Percentiles rank a stretch among this genome's conserved stretches.
Evolutionary conservation across 2,329 filamentous ascomycete genomes (phyloP).

Genomic region (Scedosporium boydii): DNA sequence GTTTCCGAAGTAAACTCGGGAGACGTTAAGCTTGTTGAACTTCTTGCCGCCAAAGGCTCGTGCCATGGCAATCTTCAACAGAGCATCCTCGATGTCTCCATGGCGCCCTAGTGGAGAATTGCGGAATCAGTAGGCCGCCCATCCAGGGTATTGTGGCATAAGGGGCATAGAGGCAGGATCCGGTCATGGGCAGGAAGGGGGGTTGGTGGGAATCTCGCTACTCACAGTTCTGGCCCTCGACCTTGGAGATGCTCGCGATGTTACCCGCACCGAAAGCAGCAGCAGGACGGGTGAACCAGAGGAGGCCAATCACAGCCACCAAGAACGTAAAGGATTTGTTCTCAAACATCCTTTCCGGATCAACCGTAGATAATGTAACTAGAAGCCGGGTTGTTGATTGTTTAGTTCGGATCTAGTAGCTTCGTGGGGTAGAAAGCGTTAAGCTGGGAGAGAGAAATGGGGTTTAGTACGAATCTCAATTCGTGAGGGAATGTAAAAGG

Average conservation of each 20-base stretch:
- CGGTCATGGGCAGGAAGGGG: background rate
- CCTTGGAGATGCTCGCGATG: slow-evolving; percentile 69
- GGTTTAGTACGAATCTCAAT: background rate
- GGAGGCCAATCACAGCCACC: slow-evolving; percentile 49
- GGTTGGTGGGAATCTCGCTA: slow-evolving; percentile 7
- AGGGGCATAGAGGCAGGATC: slow-evolving; percentile 6
- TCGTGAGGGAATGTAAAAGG: background rate
- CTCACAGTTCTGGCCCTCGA: slow-evolving; percentile 76
- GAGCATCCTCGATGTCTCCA: slow-evolving; percentile 87
- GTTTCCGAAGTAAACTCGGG: slow-evolving; percentile 91
- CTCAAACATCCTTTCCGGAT: slow-evolving; percentile 31
- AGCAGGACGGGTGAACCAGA: slow-evolving; percentile 57
- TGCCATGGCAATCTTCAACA: slow-evolving; percentile 60
- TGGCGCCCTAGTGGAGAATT: slow-evolving; percentile 53
- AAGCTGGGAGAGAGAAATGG: background rate
- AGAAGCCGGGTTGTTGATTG: background rate
- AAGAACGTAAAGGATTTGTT: slow-evolving; percentile 39
- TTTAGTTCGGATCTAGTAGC: background rate
- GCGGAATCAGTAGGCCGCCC: background rate
- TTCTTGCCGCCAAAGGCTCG: slow-evolving; percentile 55
- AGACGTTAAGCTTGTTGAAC: slow-evolving; percentile 79
- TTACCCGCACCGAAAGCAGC: slow-evolving; percentile 83
- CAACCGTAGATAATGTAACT: background rate
- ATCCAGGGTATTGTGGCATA: background rate
- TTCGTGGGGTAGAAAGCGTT: background rate